Evolutionary conservation across 192 early-diverging fungal genomes (phyloP).

Genomic region (Obelidium mucronatum): DNA sequence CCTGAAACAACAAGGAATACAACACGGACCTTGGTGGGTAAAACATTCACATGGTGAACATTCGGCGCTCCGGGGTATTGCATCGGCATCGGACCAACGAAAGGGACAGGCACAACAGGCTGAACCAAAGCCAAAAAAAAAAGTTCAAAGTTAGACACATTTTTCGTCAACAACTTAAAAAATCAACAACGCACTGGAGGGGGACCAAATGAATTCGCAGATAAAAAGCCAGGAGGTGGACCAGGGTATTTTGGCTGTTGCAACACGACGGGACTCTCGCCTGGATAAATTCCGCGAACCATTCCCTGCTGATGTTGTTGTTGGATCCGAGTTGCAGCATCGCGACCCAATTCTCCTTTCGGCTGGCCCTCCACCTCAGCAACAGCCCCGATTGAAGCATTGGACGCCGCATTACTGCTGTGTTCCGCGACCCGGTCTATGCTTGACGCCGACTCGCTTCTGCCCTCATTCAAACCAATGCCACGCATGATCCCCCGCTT

Average conservation of each 20-base stretch:
- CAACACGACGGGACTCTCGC: too few relatives aligned
- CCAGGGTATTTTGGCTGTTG: constrained; percentile 8
- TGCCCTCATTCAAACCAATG: not conserved
- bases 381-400: too few relatives aligned
- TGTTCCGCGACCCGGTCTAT: not conserved
- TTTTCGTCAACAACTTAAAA: not conserved
- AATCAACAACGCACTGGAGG: not conserved
- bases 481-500: constrained; percentile 21
- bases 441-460: not conserved
- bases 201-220: not conserved
- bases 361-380: too few relatives aligned
- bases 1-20: too few relatives aligned
- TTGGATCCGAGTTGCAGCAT: not conserved
- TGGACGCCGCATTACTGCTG: too few relatives aligned
- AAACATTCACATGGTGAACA: not conserved
- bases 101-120: not conserved
- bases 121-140: not conserved
- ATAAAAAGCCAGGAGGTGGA: constrained; percentile 7
- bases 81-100: not conserved
- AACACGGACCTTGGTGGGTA: too few relatives aligned
- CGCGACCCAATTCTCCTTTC: too few relatives aligned
- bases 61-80: not conserved
- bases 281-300: not conserved
- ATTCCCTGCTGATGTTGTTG: not conserved
- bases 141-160: not conserved